Percentiles rank a stretch among this genome's conserved stretches.
These are phyloP conservation scores for Raffaelea deltoideospora DNA, from an alignment of 2,329 filamentous ascomycete genomes.

Conservation along the genomic window DNA sequence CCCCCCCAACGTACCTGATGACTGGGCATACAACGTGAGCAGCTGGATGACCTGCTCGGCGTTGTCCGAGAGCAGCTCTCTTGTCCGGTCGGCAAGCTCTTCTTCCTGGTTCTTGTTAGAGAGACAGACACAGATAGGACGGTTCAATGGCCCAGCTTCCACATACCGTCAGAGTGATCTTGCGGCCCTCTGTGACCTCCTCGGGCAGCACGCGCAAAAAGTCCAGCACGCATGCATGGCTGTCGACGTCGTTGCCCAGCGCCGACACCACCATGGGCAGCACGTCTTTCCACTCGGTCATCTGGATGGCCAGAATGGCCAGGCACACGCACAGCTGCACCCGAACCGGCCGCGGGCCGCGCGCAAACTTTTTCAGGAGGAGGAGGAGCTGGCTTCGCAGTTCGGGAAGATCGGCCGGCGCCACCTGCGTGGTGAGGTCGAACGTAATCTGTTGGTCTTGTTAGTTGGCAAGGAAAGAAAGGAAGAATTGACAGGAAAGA, in stretches of 20 bases:
- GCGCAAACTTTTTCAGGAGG: conserved; percentile 65
- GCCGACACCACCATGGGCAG: conserved; percentile 65
- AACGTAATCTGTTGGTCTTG: conserved; percentile 63
- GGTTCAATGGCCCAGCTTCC: neutral
- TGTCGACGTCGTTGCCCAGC: conserved; percentile 60
- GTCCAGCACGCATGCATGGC: conserved; percentile 79
- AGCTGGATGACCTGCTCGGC: conserved; percentile 74
- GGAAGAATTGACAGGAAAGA: neutral
- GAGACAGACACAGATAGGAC: conserved; percentile 59
- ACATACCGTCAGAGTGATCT: conserved; percentile 98
- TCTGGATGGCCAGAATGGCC: conserved; percentile 88
- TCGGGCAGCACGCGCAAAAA: conserved; percentile 94
- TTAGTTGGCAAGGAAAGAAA: neutral
- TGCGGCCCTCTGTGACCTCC: conserved; percentile 97
- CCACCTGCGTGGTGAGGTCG: conserved; percentile 74
- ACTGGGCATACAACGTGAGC: conserved; percentile 80
- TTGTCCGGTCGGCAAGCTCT: conserved; percentile 72
- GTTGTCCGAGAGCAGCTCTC: conserved; percentile 82
- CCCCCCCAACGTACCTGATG: conserved; percentile 57
- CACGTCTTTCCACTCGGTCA: conserved; percentile 91
- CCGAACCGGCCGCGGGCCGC: conserved; percentile 70
- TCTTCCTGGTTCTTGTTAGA: conserved; percentile 62
- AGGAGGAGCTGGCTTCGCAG: conserved; percentile 74
- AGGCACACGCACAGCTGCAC: conserved; percentile 91
- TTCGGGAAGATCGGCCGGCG: conserved; percentile 54